These are phyloP conservation scores for Hypocrella siamensis DNA, from an alignment of 2,329 filamentous ascomycete genomes.

Conservation along the genomic window DNA sequence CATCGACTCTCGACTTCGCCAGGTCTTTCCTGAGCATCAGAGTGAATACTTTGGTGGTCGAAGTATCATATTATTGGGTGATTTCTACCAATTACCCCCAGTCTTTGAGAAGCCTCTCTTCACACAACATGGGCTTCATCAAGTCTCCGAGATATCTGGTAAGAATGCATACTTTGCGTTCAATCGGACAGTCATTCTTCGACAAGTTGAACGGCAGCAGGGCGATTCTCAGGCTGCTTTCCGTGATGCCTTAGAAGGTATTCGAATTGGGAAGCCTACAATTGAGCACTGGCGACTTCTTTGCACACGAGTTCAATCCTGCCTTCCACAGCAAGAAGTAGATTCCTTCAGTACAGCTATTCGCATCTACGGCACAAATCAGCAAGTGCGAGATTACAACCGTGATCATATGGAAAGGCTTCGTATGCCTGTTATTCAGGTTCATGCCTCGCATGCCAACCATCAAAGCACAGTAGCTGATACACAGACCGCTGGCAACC, in stretches of 20 bases:
- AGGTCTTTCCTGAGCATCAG: not conserved
- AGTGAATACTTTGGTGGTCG: not conserved
- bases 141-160: not conserved
- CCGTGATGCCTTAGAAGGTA: not conserved
- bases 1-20: not conserved
- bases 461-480: not conserved
- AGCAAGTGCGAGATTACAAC: not conserved
- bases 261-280: not conserved
- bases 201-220: not conserved
- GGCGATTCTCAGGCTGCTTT: not conserved
- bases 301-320: not conserved
- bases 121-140: not conserved
- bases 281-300: not conserved
- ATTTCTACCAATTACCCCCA: not conserved
- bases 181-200: not conserved
- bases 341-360: not conserved
- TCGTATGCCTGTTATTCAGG: not conserved
- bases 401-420: not conserved
- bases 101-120: not conserved
- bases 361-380: not conserved
- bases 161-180: not conserved
- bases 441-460: not conserved
- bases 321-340: not conserved
- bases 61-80: not conserved
- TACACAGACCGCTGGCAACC: not conserved